Evolutionary conservation across 1,139 yeast species (phyloP).

Genomic region (Pichia sp.): DNA sequence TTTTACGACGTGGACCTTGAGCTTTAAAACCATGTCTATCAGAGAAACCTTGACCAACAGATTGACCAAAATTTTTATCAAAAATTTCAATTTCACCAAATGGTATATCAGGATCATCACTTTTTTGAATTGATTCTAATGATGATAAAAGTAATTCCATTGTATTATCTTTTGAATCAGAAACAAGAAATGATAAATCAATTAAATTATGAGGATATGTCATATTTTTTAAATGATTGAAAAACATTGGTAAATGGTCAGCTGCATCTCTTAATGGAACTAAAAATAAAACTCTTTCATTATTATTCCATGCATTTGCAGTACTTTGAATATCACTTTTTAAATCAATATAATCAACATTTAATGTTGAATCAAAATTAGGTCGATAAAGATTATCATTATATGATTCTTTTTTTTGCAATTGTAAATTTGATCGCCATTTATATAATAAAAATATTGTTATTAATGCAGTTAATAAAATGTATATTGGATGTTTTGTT

Average conservation of each 20-base stretch:
- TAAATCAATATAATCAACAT: constrained; percentile 36
- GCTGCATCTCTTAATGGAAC: constrained; percentile 60
- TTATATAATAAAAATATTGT: neutral
- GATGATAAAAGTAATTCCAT: constrained; percentile 42
- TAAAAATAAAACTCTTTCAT: constrained; percentile 49
- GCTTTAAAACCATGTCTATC: constrained; percentile 87
- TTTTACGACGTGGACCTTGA: constrained; percentile 79
- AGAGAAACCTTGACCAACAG: constrained; percentile 84
- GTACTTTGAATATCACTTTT: constrained; percentile 36
- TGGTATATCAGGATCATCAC: constrained; percentile 36
- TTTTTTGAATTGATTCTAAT: constrained; percentile 39
- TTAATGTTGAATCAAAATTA: constrained; percentile 4
- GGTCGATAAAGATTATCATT: constrained; percentile 16
- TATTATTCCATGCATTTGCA: constrained; percentile 48
- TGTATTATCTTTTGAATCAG: constrained; percentile 54
- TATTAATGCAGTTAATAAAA: neutral
- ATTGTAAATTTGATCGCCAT: neutral
- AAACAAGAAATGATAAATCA: constrained; percentile 52
- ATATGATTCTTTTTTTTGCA: neutral
- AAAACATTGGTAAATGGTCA: constrained; percentile 58
- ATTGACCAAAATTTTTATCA: constrained; percentile 80
- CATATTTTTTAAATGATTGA: constrained; percentile 49
- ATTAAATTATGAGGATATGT: constrained; percentile 53
- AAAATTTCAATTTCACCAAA: constrained; percentile 61
- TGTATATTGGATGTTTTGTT: neutral